Conservation (phyloP, 495 filamentous ascomycete species). For the Hypoxylon fuscum region DNA sequence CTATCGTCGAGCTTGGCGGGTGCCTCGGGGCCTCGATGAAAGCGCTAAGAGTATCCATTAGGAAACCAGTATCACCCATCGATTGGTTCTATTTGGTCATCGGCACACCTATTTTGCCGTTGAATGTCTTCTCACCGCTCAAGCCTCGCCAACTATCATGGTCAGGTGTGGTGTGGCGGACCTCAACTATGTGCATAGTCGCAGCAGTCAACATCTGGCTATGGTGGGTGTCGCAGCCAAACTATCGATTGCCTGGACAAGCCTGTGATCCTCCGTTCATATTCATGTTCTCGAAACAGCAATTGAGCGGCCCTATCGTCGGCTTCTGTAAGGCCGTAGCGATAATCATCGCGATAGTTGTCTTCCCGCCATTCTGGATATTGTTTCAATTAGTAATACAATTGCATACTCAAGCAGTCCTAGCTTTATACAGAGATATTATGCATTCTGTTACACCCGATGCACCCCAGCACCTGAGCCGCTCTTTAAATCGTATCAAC, state of each 20-base stretch:
- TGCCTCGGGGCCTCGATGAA: background rate
- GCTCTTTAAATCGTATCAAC: slow-evolving; percentile 7
- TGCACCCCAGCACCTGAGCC: background rate
- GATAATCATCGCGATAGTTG: slow-evolving; percentile 12
- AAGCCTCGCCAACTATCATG: slow-evolving; percentile 20
- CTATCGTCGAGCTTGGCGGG: slow-evolving; percentile 9
- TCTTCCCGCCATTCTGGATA: slow-evolving; percentile 6
- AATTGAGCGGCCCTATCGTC: slow-evolving; percentile 13
- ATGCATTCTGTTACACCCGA: background rate
- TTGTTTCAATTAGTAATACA: background rate
- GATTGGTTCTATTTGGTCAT: background rate
- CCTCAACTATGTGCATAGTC: slow-evolving; percentile 7
- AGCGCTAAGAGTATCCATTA: background rate
- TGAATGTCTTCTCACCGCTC: slow-evolving; percentile 16
- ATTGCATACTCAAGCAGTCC: background rate
- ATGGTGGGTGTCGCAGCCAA: slow-evolving; percentile 17
- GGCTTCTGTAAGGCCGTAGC: slow-evolving; percentile 16
- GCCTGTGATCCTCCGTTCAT: slow-evolving; percentile 16
- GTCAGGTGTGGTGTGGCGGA: slow-evolving; percentile 23
- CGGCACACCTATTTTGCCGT: background rate
- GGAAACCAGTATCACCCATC: background rate
- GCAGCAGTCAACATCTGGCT: slow-evolving; percentile 24
- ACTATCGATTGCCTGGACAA: slow-evolving; percentile 11
- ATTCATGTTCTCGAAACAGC: slow-evolving; percentile 27
- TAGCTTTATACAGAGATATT: slow-evolving; percentile 12